A percentile compares a stretch with the other conserved stretches of the same genome.
Evolutionary conservation across 352 stramenopile genomes (phyloP).

Genomic region (Plasmopara viticola): DNA sequence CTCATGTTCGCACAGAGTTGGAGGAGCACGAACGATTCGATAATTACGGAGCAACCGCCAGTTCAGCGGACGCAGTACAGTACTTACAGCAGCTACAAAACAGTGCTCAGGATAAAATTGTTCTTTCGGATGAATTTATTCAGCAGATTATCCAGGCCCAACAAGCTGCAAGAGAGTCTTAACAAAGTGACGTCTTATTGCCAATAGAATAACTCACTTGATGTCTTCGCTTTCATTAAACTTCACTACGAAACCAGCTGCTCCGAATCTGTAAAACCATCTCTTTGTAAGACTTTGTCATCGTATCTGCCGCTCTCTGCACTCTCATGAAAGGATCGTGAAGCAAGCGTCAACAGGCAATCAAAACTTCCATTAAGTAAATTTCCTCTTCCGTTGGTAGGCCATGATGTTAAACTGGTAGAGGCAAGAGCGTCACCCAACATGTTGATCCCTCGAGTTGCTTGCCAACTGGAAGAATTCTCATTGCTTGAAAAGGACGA

Average conservation of each 20-base stretch:
- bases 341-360: constrained; percentile 27
- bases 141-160: constrained; percentile 80
- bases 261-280: not conserved
- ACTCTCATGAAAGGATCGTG: constrained; percentile 26
- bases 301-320: constrained; percentile 19
- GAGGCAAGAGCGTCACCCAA: constrained; percentile 22
- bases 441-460: constrained; percentile 27
- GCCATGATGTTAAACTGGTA: constrained; percentile 25
- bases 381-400: constrained; percentile 23
- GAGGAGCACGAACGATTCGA: constrained; percentile 76
- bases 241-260: too few relatives aligned
- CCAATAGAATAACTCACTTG: too few relatives aligned
- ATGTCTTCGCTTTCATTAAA: too few relatives aligned
- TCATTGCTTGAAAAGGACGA: constrained; percentile 37
- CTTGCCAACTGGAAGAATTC: constrained; percentile 34
- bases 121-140: constrained; percentile 81
- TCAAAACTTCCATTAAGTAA: constrained; percentile 29
- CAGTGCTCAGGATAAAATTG: constrained; percentile 80
- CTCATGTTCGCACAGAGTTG: constrained; percentile 59
- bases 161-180: constrained; percentile 72
- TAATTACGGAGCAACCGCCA: constrained; percentile 64
- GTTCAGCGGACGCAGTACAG: constrained; percentile 75
- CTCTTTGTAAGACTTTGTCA: not conserved
- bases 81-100: constrained; percentile 85
- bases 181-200: constrained; percentile 7